Percentiles rank a stretch among this genome's conserved stretches.
Evolutionary conservation across 148 eudicot genomes (phyloP).

Genomic region (Silene uniflora): DNA sequence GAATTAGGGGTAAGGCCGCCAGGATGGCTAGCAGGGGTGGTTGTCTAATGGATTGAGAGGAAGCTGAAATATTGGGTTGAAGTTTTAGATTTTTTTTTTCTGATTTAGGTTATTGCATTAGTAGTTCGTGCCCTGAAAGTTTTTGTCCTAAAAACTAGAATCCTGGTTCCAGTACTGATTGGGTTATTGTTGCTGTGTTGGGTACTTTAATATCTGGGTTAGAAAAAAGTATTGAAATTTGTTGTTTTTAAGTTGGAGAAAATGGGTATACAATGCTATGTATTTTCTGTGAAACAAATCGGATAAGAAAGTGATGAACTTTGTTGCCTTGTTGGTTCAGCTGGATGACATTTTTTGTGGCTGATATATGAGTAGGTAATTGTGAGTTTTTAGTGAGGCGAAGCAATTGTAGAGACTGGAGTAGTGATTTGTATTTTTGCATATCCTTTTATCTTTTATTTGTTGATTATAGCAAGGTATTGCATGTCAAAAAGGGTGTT

Average conservation of each 20-base stretch:
- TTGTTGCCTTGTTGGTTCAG: not conserved
- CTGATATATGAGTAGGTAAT: not conserved
- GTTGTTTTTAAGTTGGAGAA: not conserved
- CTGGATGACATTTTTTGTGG: not conserved
- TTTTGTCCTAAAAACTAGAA: too few species aligned
- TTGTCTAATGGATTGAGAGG: too few species aligned
- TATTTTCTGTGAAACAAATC: not conserved
- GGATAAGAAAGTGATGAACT: not conserved
- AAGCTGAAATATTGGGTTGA: too few species aligned
- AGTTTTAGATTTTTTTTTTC: too few species aligned
- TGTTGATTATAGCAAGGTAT: not conserved
- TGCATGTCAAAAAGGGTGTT: not conserved
- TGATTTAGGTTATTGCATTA: too few species aligned
- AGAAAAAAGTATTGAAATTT: not conserved
- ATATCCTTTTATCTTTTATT: not conserved
- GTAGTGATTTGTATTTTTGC: not conserved
- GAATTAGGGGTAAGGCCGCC: too few species aligned
- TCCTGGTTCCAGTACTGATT: too few species aligned
- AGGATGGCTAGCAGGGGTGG: too few species aligned
- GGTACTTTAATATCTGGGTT: not conserved
- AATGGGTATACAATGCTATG: not conserved
- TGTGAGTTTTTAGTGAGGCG: too few species aligned
- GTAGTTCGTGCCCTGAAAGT: too few species aligned
- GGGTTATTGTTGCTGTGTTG: not conserved
- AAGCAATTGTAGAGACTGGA: too few species aligned